Conservation (phyloP, 2,329 filamentous ascomycete genomes). For the Arthroderma sp. region DNA sequence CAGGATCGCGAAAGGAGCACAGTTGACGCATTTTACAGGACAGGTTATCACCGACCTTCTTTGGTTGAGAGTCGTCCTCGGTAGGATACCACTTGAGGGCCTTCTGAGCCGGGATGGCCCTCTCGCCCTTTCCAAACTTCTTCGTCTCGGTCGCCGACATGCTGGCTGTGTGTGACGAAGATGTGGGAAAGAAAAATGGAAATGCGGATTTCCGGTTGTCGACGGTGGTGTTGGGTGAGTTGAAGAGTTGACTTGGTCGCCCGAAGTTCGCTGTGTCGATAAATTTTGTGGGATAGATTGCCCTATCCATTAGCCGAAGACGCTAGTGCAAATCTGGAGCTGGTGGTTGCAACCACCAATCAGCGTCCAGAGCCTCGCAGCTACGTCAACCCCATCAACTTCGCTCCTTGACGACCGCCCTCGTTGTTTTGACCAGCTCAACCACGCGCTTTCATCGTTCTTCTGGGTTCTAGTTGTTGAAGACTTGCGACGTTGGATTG, state of each 20-base stretch:
- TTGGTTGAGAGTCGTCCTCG: constrained; percentile 74
- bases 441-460: too few relatives aligned
- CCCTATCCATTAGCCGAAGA: constrained; percentile 29
- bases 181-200: constrained; percentile 21
- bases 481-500: background rate
- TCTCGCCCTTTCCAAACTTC: constrained; percentile 95
- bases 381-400: background rate
- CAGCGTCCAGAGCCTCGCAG: background rate
- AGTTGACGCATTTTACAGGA: constrained; percentile 12
- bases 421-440: background rate
- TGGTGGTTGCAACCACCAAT: constrained; percentile 4
- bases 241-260: constrained; percentile 23
- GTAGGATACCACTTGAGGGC: constrained; percentile 98
- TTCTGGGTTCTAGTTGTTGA: background rate
- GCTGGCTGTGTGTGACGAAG: constrained; percentile 34
- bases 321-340: constrained; percentile 24
- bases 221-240: constrained; percentile 28
- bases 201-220: constrained; percentile 26
- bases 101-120: constrained; percentile 79
- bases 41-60: constrained; percentile 64
- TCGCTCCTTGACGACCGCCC: background rate
- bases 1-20: background rate
- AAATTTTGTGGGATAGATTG: constrained; percentile 33
- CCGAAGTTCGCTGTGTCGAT: constrained; percentile 18
- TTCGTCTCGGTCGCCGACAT: constrained; percentile 53